Percentiles rank a stretch among this genome's conserved stretches.
Evolutionary conservation across 495 filamentous ascomycete species (phyloP).

Genomic region (Penicillium herquei): DNA sequence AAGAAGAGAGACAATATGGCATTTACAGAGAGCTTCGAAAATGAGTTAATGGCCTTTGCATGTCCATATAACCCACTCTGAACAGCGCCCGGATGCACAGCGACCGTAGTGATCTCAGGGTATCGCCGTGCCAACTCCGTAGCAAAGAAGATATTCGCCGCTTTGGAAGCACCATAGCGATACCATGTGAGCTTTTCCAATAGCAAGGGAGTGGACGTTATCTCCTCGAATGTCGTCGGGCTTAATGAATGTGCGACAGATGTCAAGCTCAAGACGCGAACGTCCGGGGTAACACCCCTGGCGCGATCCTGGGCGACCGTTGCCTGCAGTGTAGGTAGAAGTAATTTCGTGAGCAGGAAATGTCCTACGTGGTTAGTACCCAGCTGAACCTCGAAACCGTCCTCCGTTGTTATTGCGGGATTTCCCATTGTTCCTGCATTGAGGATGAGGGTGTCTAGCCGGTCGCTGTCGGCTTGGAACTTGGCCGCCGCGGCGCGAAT

Average conservation of each 20-base stretch:
- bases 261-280: conserved; percentile 23
- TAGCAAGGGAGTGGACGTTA: conserved; percentile 42
- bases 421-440: conserved; percentile 63
- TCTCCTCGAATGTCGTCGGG: conserved; percentile 47
- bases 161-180: conserved; percentile 66
- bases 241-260: conserved; percentile 48
- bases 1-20: conserved; percentile 22
- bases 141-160: conserved; percentile 68
- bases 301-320: conserved; percentile 39
- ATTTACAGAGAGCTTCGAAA: conserved; percentile 26
- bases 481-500: conserved; percentile 46
- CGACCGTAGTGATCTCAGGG: conserved; percentile 52
- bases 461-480: conserved; percentile 45
- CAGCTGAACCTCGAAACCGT: conserved; percentile 72
- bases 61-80: conserved; percentile 50
- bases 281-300: conserved; percentile 17
- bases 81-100: conserved; percentile 69
- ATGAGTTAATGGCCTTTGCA: conserved; percentile 22
- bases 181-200: conserved; percentile 33
- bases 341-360: conserved; percentile 62
- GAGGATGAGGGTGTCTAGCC: conserved; percentile 58
- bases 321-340: conserved; percentile 55
- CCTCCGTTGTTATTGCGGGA: conserved; percentile 58
- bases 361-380: conserved; percentile 58
- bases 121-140: conserved; percentile 57